Base-by-base conservation (phyloP, 176 grass and related monocot genomes). In the Oryza officinalis region DNA sequence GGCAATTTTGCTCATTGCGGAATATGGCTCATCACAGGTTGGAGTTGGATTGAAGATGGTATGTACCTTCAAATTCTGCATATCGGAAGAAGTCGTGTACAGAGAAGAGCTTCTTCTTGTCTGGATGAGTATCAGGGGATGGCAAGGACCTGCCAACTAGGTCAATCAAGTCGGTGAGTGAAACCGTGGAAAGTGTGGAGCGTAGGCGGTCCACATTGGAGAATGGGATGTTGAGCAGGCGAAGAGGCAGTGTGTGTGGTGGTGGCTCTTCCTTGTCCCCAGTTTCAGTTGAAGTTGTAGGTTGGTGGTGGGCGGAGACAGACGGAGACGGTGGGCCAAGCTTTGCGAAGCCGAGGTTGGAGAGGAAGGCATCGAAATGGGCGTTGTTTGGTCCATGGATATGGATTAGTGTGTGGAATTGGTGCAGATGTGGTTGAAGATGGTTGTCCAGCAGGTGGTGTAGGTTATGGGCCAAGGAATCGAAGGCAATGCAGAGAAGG, bases 81-180 rank as follows among this genome's bases (percentile, higher is more conserved):
- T 98, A 98, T 68, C 87, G 78, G 71, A 98, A 98, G 91, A 98
- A 98, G 82, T 98, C 91, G 27, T 98, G 93, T 50, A 98, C 93
- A 5, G 96, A 98, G 87, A 98, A 95, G 67, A 98, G 83, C 69
- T 98, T 98, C 87, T 93, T 98, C 87, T 95, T 98, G 83, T 98
- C 91, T 5, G 96, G 96, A 87, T 98, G 91, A 11, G 67, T 89
- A 33, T 94, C 77, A 3, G 67, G 4, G 6, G 83, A 57, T 45
- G 83, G 35, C 8, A 65, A 83, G 15, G 91, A 92, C 86, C 83
- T 98, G 47, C 78, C 85, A 23, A 98, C 74, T 27, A 90, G 95
- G 32, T 95, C 93, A 15, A 93, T 87, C 74, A 98, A 72, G 72
- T 98, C 91, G 0, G 87, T 82, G 47, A 98, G 72, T 6, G 91